Base-by-base conservation (phyloP, 2,329 filamentous ascomycete species). In the Sarocladium strictum region DNA sequence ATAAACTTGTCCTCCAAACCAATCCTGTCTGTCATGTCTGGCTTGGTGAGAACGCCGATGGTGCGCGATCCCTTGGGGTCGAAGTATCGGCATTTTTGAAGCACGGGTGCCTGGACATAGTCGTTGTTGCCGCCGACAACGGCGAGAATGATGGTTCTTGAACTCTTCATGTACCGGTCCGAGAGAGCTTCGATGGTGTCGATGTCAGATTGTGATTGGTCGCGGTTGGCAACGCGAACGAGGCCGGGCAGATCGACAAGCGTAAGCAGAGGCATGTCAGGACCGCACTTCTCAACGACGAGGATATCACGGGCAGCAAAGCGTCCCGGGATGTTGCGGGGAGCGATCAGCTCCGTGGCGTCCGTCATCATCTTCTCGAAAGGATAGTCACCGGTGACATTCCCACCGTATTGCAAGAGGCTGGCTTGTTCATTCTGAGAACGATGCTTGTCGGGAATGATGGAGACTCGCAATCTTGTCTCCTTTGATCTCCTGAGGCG, bases 221-320 rank as follows among this genome's bases (percentile, higher is more conserved):
- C 73, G 27, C 73, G 70, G 57, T 77, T 81, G 59, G 74, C 75
- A 9, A 80, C 76, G 29, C 74, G 72, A 26, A 84, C 77, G 1
- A 85, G 67, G 1, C 83, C 81, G 0, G 82, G 83, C 32, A 86
- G 69, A 64, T 86, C 83, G 7, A 85, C 80, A 1, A 85, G 72
- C 0, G 80, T 85, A 41, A 86, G 66, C 15, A 85, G 72, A 1
- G 80, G 80, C 69, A 80, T 77, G 11, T 81, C 76, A 0, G 81
- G 81, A 0, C 82, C 81, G 11, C 72, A 75, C 62, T 84, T 76
- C 60, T 85, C 81, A 1, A 85, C 74, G 1, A 81, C 76, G 5
- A 85, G 72, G 21, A 83, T 76, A 55, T 81, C 77, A 27, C 70
- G 67, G 19, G 76, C 76, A 1, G 76, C 76, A 54, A 79, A 79